phyloP scores from a whole-genome alignment of 2,329 filamentous ascomycete species.

The Aspergillus vadensis region DNA sequence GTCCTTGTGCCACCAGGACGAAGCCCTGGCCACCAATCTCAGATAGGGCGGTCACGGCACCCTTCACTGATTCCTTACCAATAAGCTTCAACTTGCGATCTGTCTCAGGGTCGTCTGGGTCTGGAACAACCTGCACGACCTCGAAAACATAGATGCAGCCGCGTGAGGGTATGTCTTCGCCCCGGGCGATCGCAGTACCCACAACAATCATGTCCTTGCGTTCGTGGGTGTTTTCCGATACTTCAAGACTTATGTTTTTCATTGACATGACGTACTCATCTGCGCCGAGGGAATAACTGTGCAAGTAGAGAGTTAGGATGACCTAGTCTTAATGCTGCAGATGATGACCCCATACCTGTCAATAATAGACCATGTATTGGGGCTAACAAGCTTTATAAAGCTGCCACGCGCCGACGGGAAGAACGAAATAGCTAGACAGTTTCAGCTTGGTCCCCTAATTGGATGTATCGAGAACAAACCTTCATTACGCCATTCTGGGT shows the following conservation, averaged over 20 bases:
- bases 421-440: slow-evolving; percentile 52
- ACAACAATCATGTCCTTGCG: slow-evolving; percentile 79
- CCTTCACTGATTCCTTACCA: slow-evolving; percentile 87
- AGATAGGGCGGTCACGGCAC: slow-evolving; percentile 83
- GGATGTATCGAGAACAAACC: slow-evolving; percentile 41
- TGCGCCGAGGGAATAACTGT: slow-evolving; percentile 65
- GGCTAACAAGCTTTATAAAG: slow-evolving; percentile 75
- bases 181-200: slow-evolving; percentile 81
- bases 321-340: slow-evolving; percentile 9
- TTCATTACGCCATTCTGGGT: slow-evolving; percentile 77
- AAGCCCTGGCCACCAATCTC: slow-evolving; percentile 85
- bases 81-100: slow-evolving; percentile 82
- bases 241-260: slow-evolving; percentile 79
- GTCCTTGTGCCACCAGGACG: slow-evolving; percentile 86
- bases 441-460: slow-evolving; percentile 15
- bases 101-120: slow-evolving; percentile 82
- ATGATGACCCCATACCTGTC: slow-evolving; percentile 56
- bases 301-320: background rate
- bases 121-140: slow-evolving; percentile 85
- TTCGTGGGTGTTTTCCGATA: slow-evolving; percentile 88
- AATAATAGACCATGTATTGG: slow-evolving; percentile 74
- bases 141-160: slow-evolving; percentile 90
- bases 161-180: slow-evolving; percentile 84
- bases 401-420: slow-evolving; percentile 71
- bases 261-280: slow-evolving; percentile 80